Evolutionary conservation across 148 eudicot genomes (phyloP).

Genomic region (Agrostemma githago): DNA sequence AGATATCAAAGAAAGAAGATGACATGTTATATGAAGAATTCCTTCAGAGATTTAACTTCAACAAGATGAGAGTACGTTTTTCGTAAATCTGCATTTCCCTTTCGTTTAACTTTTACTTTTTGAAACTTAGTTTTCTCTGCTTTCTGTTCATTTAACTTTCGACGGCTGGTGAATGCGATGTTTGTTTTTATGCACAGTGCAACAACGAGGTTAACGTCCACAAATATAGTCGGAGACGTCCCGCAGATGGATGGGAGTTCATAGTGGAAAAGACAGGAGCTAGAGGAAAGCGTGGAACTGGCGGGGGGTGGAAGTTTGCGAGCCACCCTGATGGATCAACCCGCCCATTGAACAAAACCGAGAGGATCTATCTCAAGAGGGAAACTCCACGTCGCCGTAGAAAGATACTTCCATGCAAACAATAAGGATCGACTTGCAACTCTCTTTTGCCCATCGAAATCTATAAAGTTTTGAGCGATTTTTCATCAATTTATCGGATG

Average conservation of each 20-base stretch:
- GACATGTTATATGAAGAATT: slow-evolving; percentile 72
- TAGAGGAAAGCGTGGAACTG: slow-evolving; percentile 67
- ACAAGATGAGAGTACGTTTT: slow-evolving; percentile 67
- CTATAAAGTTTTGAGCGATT: no score
- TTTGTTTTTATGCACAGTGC: slow-evolving; percentile 35
- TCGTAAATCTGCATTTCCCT: not conserved
- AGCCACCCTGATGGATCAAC: slow-evolving; percentile 72
- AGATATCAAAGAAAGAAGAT: slow-evolving; percentile 92
- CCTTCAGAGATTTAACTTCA: slow-evolving; percentile 69
- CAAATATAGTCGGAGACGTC: slow-evolving; percentile 82
- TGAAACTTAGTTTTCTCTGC: not conserved
- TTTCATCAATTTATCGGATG: no score
- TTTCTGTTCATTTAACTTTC: not conserved
- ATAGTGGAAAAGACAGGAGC: slow-evolving; percentile 16
- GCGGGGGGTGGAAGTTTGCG: slow-evolving; percentile 84
- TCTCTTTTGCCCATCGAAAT: not conserved
- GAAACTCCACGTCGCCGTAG: slow-evolving; percentile 76
- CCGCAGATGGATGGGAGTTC: slow-evolving; percentile 61
- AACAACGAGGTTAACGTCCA: slow-evolving; percentile 59
- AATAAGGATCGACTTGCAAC: slow-evolving; percentile 18
- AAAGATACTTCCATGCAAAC: slow-evolving; percentile 41
- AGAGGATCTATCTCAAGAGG: slow-evolving; percentile 71
- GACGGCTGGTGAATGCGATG: not conserved
- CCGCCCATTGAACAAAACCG: slow-evolving; percentile 64
- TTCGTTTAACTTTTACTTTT: not conserved